A percentile compares a stretch with the other conserved stretches of the same genome.
Evolutionary conservation across 2,329 filamentous ascomycete species (phyloP).

Genomic region (Venturia nashicola): DNA sequence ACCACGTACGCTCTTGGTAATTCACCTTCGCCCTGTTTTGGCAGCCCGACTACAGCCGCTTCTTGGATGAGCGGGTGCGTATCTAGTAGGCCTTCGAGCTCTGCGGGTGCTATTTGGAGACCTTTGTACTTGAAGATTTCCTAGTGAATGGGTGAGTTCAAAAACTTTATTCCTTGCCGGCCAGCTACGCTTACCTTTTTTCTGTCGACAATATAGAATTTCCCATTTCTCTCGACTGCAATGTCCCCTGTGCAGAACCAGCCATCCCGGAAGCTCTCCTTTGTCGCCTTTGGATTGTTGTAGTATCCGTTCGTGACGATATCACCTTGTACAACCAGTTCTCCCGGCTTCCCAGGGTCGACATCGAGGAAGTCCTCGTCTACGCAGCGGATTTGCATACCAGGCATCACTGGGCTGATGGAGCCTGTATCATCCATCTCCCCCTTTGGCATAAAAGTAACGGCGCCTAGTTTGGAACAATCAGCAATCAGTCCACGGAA

Average conservation of each 20-base stretch:
- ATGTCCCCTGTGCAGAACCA: slow-evolving; percentile 34
- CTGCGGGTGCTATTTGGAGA: slow-evolving; percentile 36
- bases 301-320: slow-evolving; percentile 27
- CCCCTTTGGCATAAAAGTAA: slow-evolving; percentile 43
- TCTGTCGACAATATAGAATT: slow-evolving; percentile 28
- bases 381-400: slow-evolving; percentile 13
- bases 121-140: slow-evolving; percentile 40
- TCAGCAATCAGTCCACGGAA: background rate
- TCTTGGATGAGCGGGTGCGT: slow-evolving; percentile 29
- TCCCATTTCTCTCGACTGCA: slow-evolving; percentile 23
- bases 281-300: slow-evolving; percentile 21
- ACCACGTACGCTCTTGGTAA: slow-evolving; percentile 32
- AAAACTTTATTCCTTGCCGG: background rate
- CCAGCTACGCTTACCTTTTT: slow-evolving; percentile 21
- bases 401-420: slow-evolving; percentile 31
- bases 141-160: background rate
- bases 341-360: slow-evolving; percentile 18
- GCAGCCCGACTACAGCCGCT: slow-evolving; percentile 33
- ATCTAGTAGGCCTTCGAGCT: slow-evolving; percentile 33
- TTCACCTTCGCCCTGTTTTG: slow-evolving; percentile 15
- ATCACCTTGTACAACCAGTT: slow-evolving; percentile 15
- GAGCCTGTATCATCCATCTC: slow-evolving; percentile 34
- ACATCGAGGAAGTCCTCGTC: slow-evolving; percentile 9
- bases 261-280: slow-evolving; percentile 21
- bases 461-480: slow-evolving; percentile 26